Evolutionary conservation across 768 basidiomycete genomes (phyloP), one percentile per base, ranked within the genome.

Genomic region (Kockovaella imperatae): DNA sequence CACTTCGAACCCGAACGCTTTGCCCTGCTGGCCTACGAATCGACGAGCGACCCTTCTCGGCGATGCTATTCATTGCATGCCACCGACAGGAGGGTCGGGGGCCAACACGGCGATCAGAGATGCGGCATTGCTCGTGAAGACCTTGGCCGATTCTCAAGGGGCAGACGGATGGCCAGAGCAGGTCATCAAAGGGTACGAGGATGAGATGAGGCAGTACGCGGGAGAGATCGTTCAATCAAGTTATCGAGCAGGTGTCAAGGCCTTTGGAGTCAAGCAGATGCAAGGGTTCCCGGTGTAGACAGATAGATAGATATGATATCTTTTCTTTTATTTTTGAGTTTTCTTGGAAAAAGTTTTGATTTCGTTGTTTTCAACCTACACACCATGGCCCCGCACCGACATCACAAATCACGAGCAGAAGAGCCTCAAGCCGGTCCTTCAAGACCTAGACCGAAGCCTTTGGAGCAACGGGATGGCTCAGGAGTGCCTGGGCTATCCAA

Each of bases 401-500:
- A n/a, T n/a, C n/a, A n/a, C n/a, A n/a, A n/a, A n/a, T n/a, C n/a
- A n/a, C n/a, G 24, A 39, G 35, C n/a, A n/a, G n/a, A n/a, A n/a
- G n/a, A n/a, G n/a, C n/a, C n/a, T n/a, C n/a, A 35, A 45, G 48
- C 53, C 15, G 53, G 53, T 24, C 50, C 54, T 18, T 47, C 45
- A 4, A 32, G 34, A 51, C 42, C 49, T 14, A 42, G 38, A 48
- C 46, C 49, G 18, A 42, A 23, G 2, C 52, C 54, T 8, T 49
- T 41, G 8, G 54, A 58, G 23, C 44, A 57, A 18, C 40, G 60
- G n/a, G 57, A 59, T 44, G 45, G 52, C 3, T 48, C 49, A 47
- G 63, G 60, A 8, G 31, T 75, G 4, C 83, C 82, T 2, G 88
- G 89, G 14, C 78, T 89, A 5, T 84, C 84, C 58, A 95, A 88